Percentiles rank a stretch among this genome's conserved stretches.
These are phyloP conservation scores for Elongisporangium prolatum DNA, from an alignment of 352 stramenopile genomes.

Conservation along the genomic window DNA sequence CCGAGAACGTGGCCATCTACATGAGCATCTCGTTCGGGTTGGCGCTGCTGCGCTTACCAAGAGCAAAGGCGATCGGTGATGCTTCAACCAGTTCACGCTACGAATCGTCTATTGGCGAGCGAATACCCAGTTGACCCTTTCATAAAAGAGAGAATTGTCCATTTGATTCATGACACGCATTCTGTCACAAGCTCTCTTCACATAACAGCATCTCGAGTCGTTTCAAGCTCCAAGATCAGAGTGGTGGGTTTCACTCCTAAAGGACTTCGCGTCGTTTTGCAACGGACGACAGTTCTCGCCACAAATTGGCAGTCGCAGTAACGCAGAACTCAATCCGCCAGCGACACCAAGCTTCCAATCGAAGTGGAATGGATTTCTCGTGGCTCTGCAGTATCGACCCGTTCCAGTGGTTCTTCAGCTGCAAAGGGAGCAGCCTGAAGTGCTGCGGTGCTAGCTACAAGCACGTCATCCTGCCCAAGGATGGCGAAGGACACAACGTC, in stretches of 20 bases:
- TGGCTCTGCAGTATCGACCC: background rate
- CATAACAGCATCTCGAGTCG: background rate
- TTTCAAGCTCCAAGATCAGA: background rate
- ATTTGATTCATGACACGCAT: background rate
- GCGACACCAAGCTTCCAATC: background rate
- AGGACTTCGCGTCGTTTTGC: background rate
- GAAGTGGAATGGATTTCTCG: background rate
- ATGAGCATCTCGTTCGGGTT: slow-evolving; percentile 46
- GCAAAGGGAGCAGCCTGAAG: slow-evolving; percentile 1
- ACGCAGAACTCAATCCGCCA: background rate
- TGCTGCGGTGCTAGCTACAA: slow-evolving; percentile 1
- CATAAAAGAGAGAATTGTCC: no score
- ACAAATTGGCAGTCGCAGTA: background rate
- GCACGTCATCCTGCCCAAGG: slow-evolving; percentile 5
- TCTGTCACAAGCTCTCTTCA: no score
- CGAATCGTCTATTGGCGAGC: slow-evolving; percentile 38
- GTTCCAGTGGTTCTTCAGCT: slow-evolving; percentile 1
- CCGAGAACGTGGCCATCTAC: slow-evolving; percentile 56
- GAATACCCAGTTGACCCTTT: no score
- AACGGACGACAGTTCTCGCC: background rate
- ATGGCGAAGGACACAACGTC: slow-evolving; percentile 3
- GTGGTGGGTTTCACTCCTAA: background rate
- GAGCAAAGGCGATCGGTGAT: slow-evolving; percentile 30
- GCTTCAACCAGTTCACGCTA: slow-evolving; percentile 37
- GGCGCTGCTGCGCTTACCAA: slow-evolving; percentile 26